Evolutionary conservation across 2,329 filamentous ascomycete species (phyloP), one percentile per base, ranked within the genome.

Genomic region (Colletotrichum ledebouriae): DNA sequence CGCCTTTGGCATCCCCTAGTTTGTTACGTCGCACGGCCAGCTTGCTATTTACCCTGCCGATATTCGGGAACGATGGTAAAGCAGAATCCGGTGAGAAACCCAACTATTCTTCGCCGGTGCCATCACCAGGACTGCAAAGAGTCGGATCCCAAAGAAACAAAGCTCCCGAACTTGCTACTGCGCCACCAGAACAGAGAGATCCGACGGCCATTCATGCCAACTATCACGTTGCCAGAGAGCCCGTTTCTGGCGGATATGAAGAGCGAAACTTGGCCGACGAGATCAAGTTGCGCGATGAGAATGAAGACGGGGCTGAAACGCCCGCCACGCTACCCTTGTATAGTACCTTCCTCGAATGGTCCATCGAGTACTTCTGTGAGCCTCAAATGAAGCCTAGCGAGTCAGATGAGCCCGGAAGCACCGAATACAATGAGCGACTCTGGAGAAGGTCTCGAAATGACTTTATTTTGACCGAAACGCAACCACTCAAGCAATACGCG

Each of bases 311-410:
- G 29, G 11, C 37, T 39, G 37, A 15, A 13, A 39, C 37, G 37
- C 37, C 83, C 10, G 91, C 92, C 1, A 80, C 78, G 12, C 86
- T 98, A 33, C 96, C 96, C 1, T 79, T 99, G 17, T 87, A 87
- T 68, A 97, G 94, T 77, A 90, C 87, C 9, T 97, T 98, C 78
- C 85, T 97, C 71, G 93, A 97, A 71, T 99, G 95, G 94, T 97
- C 94, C 4, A 94, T 96, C 50, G 95, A 95, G 78, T 98, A 99
- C 78, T 99, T 98, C 85, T 93, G 94, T 34, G 94, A 98, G 78
- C 96, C 96, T 37, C 96, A 99, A 79, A 98, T 99, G 96, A 97
- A 96, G 76, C 91, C 94, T 3, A 94, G 92, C 66, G 96, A 99
- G 77, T 93, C 94, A 25, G 96, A 99, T 74, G 96, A 99, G 76